phyloP scores from a whole-genome alignment of 345 rosid genomes.

The Isatis tinctoria region DNA sequence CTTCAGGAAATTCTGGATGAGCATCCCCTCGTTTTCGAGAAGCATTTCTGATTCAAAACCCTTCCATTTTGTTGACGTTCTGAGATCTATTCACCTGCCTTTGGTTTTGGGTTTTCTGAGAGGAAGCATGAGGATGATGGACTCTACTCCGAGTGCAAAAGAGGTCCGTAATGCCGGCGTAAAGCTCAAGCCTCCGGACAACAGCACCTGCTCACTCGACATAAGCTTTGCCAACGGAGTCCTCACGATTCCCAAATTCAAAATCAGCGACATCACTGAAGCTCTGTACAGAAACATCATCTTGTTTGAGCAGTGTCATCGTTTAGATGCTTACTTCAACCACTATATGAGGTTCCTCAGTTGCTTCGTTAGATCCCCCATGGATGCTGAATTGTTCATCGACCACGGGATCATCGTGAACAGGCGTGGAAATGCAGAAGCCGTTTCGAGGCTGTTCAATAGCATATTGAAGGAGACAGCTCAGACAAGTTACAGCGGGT shows the following conservation, averaged over 20 bases:
- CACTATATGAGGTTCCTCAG: not conserved
- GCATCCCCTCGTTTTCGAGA: not conserved
- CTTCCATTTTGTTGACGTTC: not conserved
- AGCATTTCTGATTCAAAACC: not conserved
- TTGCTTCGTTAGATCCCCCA: not conserved
- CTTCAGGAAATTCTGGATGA: not conserved
- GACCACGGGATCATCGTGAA: not conserved
- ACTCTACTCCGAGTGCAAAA: not conserved
- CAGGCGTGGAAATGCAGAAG: not conserved
- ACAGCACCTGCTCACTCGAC: not conserved
- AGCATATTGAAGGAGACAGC: not conserved
- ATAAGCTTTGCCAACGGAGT: not conserved
- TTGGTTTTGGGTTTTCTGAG: not conserved
- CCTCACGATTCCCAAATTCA: not conserved
- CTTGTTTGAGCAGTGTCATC: not conserved
- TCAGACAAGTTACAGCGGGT: not conserved
- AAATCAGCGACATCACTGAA: not conserved
- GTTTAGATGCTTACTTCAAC: not conserved
- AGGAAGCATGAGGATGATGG: not conserved
- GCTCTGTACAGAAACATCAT: not conserved
- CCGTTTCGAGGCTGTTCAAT: not conserved
- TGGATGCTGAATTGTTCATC: not conserved
- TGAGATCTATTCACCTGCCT: not conserved
- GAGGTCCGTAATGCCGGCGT: not conserved
- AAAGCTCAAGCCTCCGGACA: not conserved